Conservation (phyloP, 2,329 filamentous ascomycete species). For the Alternaria metachromatica region DNA sequence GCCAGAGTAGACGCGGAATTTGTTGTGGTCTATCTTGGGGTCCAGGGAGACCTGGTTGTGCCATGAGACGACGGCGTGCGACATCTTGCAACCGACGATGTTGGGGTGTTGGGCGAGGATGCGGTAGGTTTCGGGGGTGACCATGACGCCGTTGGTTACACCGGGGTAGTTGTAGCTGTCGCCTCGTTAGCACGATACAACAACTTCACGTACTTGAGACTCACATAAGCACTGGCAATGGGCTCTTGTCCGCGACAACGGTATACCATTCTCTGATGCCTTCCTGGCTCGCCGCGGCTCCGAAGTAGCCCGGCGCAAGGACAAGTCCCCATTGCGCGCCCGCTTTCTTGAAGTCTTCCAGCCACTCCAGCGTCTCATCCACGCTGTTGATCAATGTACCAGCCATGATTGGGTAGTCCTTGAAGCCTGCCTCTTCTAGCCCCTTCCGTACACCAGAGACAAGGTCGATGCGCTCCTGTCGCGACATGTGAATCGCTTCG, state of each 20-base stretch:
- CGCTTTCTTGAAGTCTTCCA: constrained; percentile 62
- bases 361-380: constrained; percentile 66
- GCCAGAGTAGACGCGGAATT: constrained; percentile 69
- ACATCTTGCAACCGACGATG: constrained; percentile 73
- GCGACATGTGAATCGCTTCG: constrained; percentile 67
- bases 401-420: constrained; percentile 66
- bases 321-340: constrained; percentile 69
- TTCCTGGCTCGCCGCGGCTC: constrained; percentile 63
- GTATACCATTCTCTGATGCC: constrained; percentile 68
- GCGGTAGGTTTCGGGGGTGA: constrained; percentile 65
- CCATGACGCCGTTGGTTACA: constrained; percentile 69
- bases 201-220: constrained; percentile 22
- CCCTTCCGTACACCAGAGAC: constrained; percentile 63
- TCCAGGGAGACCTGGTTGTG: constrained; percentile 67
- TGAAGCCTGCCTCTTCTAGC: constrained; percentile 62
- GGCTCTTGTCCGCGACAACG: constrained; percentile 65
- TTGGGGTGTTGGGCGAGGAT: constrained; percentile 67
- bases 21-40: constrained; percentile 64
- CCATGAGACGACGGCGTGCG: constrained; percentile 70
- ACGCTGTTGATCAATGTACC: constrained; percentile 68
- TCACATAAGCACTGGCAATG: constrained; percentile 67
- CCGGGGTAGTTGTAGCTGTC: constrained; percentile 69
- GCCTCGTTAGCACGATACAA: neutral
- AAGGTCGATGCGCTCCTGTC: constrained; percentile 63
- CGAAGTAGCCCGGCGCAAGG: constrained; percentile 71